Conservation (phyloP, 345 rosid species). For the Geranium brycei region DNA sequence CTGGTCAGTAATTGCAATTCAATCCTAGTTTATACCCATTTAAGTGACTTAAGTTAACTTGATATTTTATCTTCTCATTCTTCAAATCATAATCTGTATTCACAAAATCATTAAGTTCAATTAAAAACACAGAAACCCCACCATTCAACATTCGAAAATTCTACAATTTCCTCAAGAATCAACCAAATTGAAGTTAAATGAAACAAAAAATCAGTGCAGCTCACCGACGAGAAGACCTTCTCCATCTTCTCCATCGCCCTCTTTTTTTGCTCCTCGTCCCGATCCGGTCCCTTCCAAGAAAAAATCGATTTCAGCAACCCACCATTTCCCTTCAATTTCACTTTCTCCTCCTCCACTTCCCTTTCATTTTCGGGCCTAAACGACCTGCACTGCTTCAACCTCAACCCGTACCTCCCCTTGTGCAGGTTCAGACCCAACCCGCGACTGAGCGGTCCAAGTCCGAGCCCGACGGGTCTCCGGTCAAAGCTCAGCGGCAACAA, state of each 20-base stretch:
- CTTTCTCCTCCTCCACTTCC: slow-evolving; percentile 11
- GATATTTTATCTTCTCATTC: too few species aligned
- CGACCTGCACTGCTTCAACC: background rate
- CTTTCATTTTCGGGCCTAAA: background rate
- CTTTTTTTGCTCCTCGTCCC: slow-evolving; percentile 21
- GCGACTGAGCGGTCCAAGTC: background rate
- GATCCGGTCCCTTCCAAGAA: background rate
- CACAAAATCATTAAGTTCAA: too few species aligned
- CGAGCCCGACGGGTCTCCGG: background rate
- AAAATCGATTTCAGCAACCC: slow-evolving; percentile 28
- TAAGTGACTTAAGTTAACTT: too few species aligned
- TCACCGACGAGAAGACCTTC: slow-evolving; percentile 44
- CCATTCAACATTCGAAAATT: too few species aligned
- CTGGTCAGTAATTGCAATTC: background rate
- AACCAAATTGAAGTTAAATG: background rate
- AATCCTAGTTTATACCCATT: slow-evolving; percentile 7
- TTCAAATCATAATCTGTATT: too few species aligned
- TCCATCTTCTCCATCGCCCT: slow-evolving; percentile 41
- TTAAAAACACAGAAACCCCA: too few species aligned
- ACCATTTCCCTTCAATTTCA: slow-evolving; percentile 4
- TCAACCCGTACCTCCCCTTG: background rate
- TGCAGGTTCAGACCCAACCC: background rate
- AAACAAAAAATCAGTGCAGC: slow-evolving; percentile 11
- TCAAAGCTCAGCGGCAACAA: background rate
- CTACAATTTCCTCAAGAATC: slow-evolving; percentile 9